Evolutionary conservation across 495 filamentous ascomycete genomes (phyloP).

Genomic region (Saxispiralis lemnorum): DNA sequence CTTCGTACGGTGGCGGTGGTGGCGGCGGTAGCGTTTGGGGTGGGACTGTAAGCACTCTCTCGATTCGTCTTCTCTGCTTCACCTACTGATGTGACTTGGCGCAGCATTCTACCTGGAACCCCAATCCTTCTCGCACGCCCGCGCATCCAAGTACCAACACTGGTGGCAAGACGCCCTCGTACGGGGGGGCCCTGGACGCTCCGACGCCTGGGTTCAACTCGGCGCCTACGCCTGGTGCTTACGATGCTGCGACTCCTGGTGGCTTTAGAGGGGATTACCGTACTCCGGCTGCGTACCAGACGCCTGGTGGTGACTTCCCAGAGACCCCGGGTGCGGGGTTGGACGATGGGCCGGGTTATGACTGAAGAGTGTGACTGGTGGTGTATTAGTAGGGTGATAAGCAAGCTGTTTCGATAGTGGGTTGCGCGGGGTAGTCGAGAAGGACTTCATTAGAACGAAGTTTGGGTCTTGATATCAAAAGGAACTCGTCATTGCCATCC

Average conservation of each 20-base stretch:
- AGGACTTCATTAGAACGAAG: no score
- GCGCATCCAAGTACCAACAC: conserved; percentile 35
- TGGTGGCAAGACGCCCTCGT: conserved; percentile 38
- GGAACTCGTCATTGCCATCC: neutral
- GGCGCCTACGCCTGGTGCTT: conserved; percentile 65
- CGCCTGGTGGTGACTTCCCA: conserved; percentile 38
- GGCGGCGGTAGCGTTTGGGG: conserved; percentile 12
- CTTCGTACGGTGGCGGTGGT: conserved; percentile 34
- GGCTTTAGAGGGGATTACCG: conserved; percentile 37
- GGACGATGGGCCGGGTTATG: conserved; percentile 39
- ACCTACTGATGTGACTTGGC: neutral
- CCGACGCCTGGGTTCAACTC: conserved; percentile 24
- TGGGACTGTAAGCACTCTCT: conserved; percentile 1
- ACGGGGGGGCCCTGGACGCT: conserved; percentile 18
- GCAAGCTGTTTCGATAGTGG: neutral
- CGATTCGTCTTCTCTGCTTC: neutral
- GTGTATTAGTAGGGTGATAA: neutral
- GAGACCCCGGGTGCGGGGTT: conserved; percentile 39
- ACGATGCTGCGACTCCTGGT: conserved; percentile 45
- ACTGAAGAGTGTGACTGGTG: conserved; percentile 13
- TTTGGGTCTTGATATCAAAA: no score
- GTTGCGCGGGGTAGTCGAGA: neutral
- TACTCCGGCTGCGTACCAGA: conserved; percentile 50
- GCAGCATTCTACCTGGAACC: conserved; percentile 18
- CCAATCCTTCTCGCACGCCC: conserved; percentile 34